phyloP scores from a whole-genome alignment of 202 grass and related monocot genomes.

The Saccharum hybrid region DNA sequence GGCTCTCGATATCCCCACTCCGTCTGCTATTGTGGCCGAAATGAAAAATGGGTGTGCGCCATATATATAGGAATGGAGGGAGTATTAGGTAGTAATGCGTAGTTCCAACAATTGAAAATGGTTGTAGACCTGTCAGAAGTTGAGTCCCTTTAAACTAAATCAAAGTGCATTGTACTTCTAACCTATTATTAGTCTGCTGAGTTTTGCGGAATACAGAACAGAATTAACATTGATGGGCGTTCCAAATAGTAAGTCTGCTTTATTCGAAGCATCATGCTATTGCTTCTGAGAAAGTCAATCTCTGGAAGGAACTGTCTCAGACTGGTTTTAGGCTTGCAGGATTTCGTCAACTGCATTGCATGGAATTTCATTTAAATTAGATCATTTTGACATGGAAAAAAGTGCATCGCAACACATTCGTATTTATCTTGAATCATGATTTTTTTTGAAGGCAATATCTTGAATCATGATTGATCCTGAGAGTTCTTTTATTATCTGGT shows the following conservation, averaged over 20 bases:
- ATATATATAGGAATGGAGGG: no score
- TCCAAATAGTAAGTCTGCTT: not conserved
- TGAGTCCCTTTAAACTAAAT: constrained; percentile 29
- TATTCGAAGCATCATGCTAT: constrained; percentile 21
- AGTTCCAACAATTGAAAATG: constrained; percentile 36
- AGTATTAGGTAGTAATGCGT: not conserved
- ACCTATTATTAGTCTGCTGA: constrained; percentile 1
- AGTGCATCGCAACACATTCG: not conserved
- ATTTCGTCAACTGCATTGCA: not conserved
- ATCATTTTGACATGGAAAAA: not conserved
- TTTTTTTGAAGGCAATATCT: not conserved
- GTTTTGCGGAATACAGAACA: not conserved
- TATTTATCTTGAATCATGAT: not conserved
- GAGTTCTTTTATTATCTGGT: constrained; percentile 12
- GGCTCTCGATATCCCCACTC: no score
- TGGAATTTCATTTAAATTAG: not conserved
- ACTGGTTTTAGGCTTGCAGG: not conserved
- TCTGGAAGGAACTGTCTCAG: not conserved
- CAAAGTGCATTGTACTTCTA: constrained; percentile 12
- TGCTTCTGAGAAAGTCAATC: constrained; percentile 6
- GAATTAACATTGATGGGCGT: not conserved
- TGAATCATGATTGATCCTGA: not conserved
- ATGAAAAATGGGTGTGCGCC: no score
- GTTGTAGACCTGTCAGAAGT: not conserved
- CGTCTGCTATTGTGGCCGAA: no score